Conservation (phyloP, 192 early-diverging fungal genomes). For the Funneliformis geosporum region DNA sequence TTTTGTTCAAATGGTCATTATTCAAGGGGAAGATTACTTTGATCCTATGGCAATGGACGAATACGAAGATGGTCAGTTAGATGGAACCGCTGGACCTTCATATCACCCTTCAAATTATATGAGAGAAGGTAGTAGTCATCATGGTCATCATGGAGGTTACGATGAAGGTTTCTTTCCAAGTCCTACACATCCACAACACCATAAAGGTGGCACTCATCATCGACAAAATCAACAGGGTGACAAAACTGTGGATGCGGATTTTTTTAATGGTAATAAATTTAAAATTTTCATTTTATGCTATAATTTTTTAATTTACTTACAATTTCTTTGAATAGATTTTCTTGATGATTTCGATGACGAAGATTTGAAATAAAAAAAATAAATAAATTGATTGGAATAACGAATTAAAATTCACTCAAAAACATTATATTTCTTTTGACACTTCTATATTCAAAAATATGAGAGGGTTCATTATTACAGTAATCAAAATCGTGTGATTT, state of each 20-base stretch:
- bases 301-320: neutral
- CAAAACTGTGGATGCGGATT: slow-evolving; percentile 28
- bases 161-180: slow-evolving; percentile 23
- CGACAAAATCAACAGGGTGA: slow-evolving; percentile 27
- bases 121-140: slow-evolving; percentile 2
- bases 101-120: slow-evolving; percentile 9
- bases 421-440: no score
- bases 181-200: slow-evolving; percentile 1
- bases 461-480: no score
- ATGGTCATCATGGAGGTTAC: neutral
- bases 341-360: slow-evolving; percentile 36
- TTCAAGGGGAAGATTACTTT: slow-evolving; percentile 13
- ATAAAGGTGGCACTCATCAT: slow-evolving; percentile 28
- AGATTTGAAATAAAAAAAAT: slow-evolving; percentile 32
- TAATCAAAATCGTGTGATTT: no score
- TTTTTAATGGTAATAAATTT: slow-evolving; percentile 26
- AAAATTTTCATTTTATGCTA: neutral
- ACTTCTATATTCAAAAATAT: no score
- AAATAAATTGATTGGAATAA: no score
- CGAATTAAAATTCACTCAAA: no score
- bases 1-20: neutral
- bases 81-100: slow-evolving; percentile 4
- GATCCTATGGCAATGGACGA: slow-evolving; percentile 32
- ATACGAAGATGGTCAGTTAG: slow-evolving; percentile 18
- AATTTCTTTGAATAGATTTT: slow-evolving; percentile 8